phyloP scores from a whole-genome alignment of 306 rosid genomes.

The Casuarina cunninghamiana region DNA sequence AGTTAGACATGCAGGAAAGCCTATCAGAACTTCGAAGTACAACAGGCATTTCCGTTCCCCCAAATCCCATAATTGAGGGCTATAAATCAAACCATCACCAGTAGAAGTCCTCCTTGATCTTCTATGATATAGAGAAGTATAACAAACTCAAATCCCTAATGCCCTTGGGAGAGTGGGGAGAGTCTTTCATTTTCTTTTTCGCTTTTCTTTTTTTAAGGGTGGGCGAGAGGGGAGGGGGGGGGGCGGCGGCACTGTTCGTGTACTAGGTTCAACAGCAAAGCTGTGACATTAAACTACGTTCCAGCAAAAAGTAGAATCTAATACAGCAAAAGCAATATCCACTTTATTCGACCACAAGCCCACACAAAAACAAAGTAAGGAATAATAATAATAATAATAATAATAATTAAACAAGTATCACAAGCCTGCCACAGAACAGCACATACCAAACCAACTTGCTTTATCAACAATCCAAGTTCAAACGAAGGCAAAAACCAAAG shows the following conservation, averaged over 20 bases:
- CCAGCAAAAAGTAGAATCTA: neutral
- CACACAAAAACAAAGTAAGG: no score
- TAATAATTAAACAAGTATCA: no score
- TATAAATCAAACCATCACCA: neutral
- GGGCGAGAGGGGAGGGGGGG: neutral
- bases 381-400: no score
- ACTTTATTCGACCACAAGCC: neutral
- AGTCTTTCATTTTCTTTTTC: no score
- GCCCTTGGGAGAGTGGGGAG: no score
- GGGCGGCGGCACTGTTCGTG: no score
- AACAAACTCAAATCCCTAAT: no score
- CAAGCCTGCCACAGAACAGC: neutral
- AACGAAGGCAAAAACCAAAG: neutral
- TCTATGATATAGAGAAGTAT: neutral
- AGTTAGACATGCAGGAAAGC: neutral
- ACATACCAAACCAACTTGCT: neutral
- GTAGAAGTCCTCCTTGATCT: neutral
- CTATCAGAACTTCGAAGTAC: neutral
- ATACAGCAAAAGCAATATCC: neutral
- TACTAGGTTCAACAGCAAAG: no score
- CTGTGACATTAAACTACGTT: neutral
- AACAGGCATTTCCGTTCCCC: neutral
- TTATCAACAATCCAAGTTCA: neutral
- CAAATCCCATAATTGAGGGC: neutral
- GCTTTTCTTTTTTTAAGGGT: neutral